Evolutionary conservation across 2,329 filamentous ascomycete species (phyloP).

Genomic region (Colletotrichum incanum): DNA sequence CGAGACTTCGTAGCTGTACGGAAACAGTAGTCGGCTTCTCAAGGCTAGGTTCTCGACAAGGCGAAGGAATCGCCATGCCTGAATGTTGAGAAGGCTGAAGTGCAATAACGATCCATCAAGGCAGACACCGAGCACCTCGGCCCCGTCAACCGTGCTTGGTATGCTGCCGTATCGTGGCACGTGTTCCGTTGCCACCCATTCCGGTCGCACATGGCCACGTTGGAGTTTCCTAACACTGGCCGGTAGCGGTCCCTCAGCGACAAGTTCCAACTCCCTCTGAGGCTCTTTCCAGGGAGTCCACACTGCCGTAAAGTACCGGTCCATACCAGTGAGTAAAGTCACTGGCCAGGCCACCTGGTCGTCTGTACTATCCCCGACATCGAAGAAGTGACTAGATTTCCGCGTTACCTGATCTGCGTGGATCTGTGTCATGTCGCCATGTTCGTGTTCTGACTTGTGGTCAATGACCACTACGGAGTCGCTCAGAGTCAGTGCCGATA

Average conservation of each 20-base stretch:
- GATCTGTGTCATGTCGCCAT: constrained; percentile 55
- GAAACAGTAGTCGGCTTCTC: constrained; percentile 63
- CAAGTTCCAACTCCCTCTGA: constrained; percentile 58
- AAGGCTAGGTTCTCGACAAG: constrained; percentile 81
- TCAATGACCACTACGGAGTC: constrained; percentile 73
- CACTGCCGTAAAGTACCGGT: constrained; percentile 63
- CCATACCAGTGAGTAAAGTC: constrained; percentile 64
- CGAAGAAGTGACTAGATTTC: constrained; percentile 62
- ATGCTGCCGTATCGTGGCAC: constrained; percentile 60
- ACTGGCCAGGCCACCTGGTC: constrained; percentile 55
- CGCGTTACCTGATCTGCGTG: constrained; percentile 64
- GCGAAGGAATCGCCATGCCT: constrained; percentile 78
- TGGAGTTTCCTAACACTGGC: constrained; percentile 72
- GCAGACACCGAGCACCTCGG: constrained; percentile 75
- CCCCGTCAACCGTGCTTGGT: constrained; percentile 59
- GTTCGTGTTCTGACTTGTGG: constrained; percentile 56
- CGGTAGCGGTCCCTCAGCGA: constrained; percentile 72
- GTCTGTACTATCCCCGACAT: constrained; percentile 56
- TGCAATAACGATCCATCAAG: constrained; percentile 80
- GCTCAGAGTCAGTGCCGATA: constrained; percentile 66
- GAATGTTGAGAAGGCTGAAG: constrained; percentile 75
- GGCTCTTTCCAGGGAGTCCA: constrained; percentile 64
- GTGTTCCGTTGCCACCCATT: constrained; percentile 60
- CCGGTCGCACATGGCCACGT: constrained; percentile 66
- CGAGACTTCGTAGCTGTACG: constrained; percentile 57